Evolutionary conservation across 192 early-diverging fungal genomes (phyloP), one percentile per base, ranked within the genome.

Genomic region (Lunasporangiospora selenospora): DNA sequence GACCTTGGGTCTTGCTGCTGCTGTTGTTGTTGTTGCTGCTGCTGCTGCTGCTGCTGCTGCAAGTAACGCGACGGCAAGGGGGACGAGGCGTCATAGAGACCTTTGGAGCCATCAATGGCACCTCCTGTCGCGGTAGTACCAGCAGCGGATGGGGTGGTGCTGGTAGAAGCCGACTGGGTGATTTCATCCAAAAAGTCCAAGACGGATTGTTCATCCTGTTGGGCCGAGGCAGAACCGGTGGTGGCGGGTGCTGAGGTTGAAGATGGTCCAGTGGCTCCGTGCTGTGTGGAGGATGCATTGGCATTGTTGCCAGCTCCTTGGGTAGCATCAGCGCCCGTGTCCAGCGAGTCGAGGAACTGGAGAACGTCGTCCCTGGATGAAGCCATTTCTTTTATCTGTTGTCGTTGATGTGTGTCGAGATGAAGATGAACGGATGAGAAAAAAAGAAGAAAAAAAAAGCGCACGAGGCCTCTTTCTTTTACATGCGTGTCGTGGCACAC

Each of bases 131-230:
- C 48, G 5, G 39, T 42, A 2, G 47, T 9, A 11, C 30, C 36
- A 0, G 73, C 53, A 36, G 77, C 61, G 27, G 76, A 16, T n/a
- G 67, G 67, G 1, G 67, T 62, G 46, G 65, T 40, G 9, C 46
- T n/a, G 15, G 62, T 36, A n/a, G 70, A 48, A 6, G 60, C 58
- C 2, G 70, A 65, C 58, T 80, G 73, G 36, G 73, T 62, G 45
- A 80, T 66, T 66, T 80, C 73, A 19, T 80, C 78, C 40, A 80
- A 37, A 57, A 76, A 80, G 38, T 80, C 78, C n/a, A 80, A 55
- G 2, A 80, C 78, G 23, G 71, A 65, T 44, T 76, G 71, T n/a
- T 69, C 67, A 32, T 80, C 78, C 60, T 73, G 69, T 47, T 21
- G 23, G 24, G 13, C 45, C 19, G 26, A 29, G 37, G 21, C 48